Conservation (phyloP, 495 filamentous ascomycete genomes). For the Lepidopterella palustris region DNA sequence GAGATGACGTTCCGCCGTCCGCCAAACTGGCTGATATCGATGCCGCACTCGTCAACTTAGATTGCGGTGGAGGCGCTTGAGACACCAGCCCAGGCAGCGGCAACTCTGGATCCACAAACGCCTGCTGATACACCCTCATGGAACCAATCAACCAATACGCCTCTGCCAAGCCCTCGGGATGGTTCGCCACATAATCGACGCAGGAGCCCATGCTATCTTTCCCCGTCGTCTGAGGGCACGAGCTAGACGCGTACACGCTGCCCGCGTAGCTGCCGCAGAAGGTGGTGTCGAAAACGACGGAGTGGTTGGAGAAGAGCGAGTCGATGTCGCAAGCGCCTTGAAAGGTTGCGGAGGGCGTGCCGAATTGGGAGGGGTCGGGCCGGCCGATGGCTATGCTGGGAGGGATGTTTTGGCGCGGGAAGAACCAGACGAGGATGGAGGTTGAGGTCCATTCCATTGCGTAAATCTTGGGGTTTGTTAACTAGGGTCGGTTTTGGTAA, state of each 20-base stretch:
- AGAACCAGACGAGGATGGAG: slow-evolving; percentile 70
- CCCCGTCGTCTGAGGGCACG: slow-evolving; percentile 7
- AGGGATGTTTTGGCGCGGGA: slow-evolving; percentile 54
- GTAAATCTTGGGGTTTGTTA: slow-evolving; percentile 76
- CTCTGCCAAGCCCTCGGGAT: slow-evolving; percentile 27
- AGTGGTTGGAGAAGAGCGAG: slow-evolving; percentile 58
- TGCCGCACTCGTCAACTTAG: too few relatives aligned
- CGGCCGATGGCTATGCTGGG: slow-evolving; percentile 46
- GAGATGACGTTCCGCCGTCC: too few relatives aligned
- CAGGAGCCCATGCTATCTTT: slow-evolving; percentile 20
- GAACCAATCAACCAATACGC: slow-evolving; percentile 31
- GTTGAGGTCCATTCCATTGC: slow-evolving; percentile 66
- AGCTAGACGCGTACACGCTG: slow-evolving; percentile 35
- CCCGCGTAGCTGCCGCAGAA: slow-evolving; percentile 91
- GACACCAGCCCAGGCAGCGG: too few relatives aligned
- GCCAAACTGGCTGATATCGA: too few relatives aligned
- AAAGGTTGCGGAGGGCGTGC: slow-evolving; percentile 59
- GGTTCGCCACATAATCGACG: slow-evolving; percentile 25
- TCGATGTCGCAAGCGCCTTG: slow-evolving; percentile 54
- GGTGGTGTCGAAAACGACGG: slow-evolving; percentile 70
- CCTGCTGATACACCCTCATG: slow-evolving; percentile 19
- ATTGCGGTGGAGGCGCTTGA: too few relatives aligned
- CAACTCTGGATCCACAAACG: too few relatives aligned
- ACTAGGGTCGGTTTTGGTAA: too few relatives aligned
- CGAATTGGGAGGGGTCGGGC: slow-evolving; percentile 59